These are phyloP conservation scores for Sanghuangporus baumii DNA, from an alignment of 1,284 basidiomycete species.

Conservation along the genomic window DNA sequence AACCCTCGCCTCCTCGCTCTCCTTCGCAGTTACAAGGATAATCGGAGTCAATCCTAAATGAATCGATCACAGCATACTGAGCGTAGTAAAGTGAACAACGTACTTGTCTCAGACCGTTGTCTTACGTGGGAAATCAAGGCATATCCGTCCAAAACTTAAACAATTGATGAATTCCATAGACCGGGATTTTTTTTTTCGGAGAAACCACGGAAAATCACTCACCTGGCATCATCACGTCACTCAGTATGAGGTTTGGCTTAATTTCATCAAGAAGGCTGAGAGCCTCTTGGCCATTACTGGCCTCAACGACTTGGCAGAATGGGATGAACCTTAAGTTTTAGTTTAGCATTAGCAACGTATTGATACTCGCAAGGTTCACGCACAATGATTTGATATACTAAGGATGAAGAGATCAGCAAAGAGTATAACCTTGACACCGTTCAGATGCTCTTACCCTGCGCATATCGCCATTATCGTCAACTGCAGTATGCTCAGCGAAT, in stretches of 20 bases:
- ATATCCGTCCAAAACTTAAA: conserved; percentile 21
- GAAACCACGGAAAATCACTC: neutral
- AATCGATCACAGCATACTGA: neutral
- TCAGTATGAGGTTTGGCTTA: conserved; percentile 28
- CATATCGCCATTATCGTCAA: conserved; percentile 28
- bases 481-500: conserved; percentile 8
- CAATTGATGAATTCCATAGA: neutral
- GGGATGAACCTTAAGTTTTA: conserved; percentile 20
- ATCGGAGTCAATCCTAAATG: conserved; percentile 24
- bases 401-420: neutral
- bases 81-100: neutral
- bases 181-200: neutral
- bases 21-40: conserved; percentile 26
- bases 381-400: conserved; percentile 21
- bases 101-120: conserved; percentile 19
- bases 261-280: conserved; percentile 26
- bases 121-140: conserved; percentile 25
- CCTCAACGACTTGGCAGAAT: conserved; percentile 34
- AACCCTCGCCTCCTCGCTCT: conserved; percentile 24
- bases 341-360: neutral
- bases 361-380: neutral
- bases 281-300: conserved; percentile 32
- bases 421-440: neutral
- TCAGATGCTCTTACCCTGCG: conserved; percentile 18
- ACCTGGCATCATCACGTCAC: conserved; percentile 37